Evolutionary conservation across 139 green algal species (phyloP).

Genomic region (Tetradesmus lagerheimii): DNA sequence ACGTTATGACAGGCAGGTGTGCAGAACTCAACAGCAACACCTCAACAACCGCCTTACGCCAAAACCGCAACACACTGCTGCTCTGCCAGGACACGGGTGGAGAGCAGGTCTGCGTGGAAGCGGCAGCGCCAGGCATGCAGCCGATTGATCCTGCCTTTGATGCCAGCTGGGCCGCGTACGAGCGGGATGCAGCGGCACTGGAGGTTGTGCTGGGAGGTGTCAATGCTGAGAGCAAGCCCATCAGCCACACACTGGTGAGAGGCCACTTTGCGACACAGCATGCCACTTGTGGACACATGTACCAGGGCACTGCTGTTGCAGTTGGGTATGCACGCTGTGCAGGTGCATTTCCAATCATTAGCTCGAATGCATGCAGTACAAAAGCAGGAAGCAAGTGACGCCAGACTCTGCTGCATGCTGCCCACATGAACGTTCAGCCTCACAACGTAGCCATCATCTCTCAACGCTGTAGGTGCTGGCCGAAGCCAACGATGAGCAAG

Average conservation of each 20-base stretch:
- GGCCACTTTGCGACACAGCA: background rate
- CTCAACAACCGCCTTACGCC: too few species aligned
- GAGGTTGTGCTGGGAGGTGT: background rate
- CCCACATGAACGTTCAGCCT: background rate
- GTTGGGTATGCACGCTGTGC: too few species aligned
- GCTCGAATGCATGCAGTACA: background rate
- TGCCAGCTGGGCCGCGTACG: slow-evolving; percentile 16
- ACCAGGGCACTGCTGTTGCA: background rate
- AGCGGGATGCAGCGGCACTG: background rate
- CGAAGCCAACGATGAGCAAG: background rate
- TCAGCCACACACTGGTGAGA: slow-evolving; percentile 10
- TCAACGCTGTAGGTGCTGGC: slow-evolving; percentile 15
- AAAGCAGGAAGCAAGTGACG: background rate
- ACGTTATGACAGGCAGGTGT: too few species aligned
- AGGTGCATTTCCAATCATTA: too few species aligned
- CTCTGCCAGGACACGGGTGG: background rate
- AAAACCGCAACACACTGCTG: background rate
- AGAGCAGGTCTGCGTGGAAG: background rate
- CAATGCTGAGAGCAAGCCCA: background rate
- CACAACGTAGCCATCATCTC: background rate
- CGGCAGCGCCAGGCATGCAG: too few species aligned
- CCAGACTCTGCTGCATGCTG: background rate
- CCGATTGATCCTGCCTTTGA: background rate
- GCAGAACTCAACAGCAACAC: too few species aligned
- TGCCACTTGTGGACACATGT: background rate